Base-by-base conservation (phyloP, 495 filamentous ascomycete genomes). In the Neurospora sp. region DNA sequence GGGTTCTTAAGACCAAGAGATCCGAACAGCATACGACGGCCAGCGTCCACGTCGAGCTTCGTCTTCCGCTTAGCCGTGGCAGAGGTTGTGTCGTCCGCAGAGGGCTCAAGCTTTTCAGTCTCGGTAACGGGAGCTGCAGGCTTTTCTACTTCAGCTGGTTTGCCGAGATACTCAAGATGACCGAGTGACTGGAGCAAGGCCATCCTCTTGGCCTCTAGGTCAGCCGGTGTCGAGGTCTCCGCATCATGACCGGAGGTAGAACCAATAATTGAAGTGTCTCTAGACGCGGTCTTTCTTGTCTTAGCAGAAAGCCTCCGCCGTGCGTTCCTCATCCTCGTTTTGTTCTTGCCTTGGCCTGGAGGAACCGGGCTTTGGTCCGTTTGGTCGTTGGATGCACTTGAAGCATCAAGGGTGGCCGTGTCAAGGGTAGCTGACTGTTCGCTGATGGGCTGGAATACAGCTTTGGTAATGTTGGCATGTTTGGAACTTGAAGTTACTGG, bases 1-100 rank as follows among this genome's bases (percentile, higher is more conserved):
- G 93, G 92, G 11, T 86, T 87, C 72, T 86, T 87, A 5, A 93
- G 82, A 40, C 92, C 93, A n/a, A 94, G 84, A 31, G 91, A 88
- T 23, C 90, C 89, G 76, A 94, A 94, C 0, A 96, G 77, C 74
- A 95, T 79, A 74, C 93, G 85, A 54, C 88, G 87, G 5, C 89
- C 89, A 73, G 91, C 90, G 10, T 83, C 88, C 4, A 93, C 75
- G 77, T 95, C 91, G 23, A 93, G 78, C 72, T 84, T 75, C 3
- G 42, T n/a, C 41, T 72, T 75, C 23, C 74, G 78, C 70, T 77
- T 49, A 11, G 72, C 46, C 20, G 75, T 70, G 23, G 72, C 66
- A 2, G 60, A 44, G 27, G 72, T 23, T 37, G 44, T 42, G 20
- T 49, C 39, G 9, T 14, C 46, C 1, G 71, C n/a, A 23, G 71